Conservation (phyloP, 192 early-diverging fungal genomes). For the Dissophora globulifera region DNA sequence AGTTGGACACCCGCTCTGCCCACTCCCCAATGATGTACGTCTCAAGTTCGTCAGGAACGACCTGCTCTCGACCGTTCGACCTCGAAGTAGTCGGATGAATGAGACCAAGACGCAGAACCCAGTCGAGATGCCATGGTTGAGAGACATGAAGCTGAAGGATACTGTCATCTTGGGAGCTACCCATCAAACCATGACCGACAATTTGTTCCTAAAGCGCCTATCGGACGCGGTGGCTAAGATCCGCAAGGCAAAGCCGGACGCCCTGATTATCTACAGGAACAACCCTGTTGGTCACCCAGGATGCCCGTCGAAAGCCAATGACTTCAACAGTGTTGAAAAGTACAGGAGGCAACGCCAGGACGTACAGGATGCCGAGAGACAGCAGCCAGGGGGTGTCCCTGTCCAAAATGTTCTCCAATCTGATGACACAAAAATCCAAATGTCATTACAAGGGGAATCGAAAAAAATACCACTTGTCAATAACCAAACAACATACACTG, state of each 20-base stretch:
- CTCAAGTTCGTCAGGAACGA: conserved; percentile 64
- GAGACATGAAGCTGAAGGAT: conserved; percentile 37
- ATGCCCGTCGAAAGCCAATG: conserved; percentile 33
- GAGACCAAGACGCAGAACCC: conserved; percentile 49
- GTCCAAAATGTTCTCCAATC: too few species aligned
- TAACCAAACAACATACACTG: conserved; percentile 9
- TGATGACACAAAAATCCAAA: too few species aligned
- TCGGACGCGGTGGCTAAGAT: conserved; percentile 49
- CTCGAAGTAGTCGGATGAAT: conserved; percentile 6
- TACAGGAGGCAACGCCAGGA: not conserved
- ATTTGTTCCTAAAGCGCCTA: conserved; percentile 44
- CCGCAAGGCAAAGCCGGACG: conserved; percentile 39
- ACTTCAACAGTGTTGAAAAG: conserved; percentile 13
- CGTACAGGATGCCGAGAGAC: not conserved
- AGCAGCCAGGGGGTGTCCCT: not conserved
- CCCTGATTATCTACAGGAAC: conserved; percentile 62
- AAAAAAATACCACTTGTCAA: conserved; percentile 1
- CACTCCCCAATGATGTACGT: conserved; percentile 20
- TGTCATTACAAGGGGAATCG: too few species aligned
- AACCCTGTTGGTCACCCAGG: conserved; percentile 58
- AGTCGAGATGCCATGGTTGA: conserved; percentile 59
- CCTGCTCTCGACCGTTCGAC: conserved; percentile 40
- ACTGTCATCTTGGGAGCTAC: conserved; percentile 60
- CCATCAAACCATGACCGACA: conserved; percentile 51
- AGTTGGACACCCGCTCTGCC: conserved; percentile 46